Evolutionary conservation across 2,329 filamentous ascomycete genomes (phyloP), one percentile per base, ranked within the genome.

Genomic region (Claviceps fusiformis): DNA sequence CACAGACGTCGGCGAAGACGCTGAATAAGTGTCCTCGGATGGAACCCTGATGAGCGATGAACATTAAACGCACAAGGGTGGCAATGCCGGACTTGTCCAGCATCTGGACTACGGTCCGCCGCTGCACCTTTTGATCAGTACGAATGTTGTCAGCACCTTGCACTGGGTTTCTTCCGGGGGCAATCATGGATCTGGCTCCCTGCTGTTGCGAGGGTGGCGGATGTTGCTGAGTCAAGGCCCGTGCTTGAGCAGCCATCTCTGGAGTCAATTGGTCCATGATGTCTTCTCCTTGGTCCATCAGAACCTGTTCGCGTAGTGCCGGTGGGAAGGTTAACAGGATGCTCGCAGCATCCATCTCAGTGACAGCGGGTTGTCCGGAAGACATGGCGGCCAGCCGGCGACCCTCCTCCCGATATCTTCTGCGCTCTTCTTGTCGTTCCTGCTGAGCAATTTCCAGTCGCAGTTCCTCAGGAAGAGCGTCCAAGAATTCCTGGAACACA

Each of bases 21-120:
- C 86, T 85, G 66, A 93, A 92, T 54, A 98, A 77, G 57, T 89
- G 87, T 58, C 79, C 82, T 61, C 90, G 88, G 51, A 93, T 86
- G 58, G 88, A 93, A 27, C 88, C 89, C 60, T 92, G 88, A 61
- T 96, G 89, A 50, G 89, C 87, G 63, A 97, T 90, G 68, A 98
- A 98, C 92, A 98, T 96, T 10, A 98, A 79, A n/a, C 95, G 88
- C 47, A 98, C 78, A 39, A 98, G 75, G n/a, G 93, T 97, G 31
- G 95, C 93, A 60, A 98, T 85, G 31, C 95, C 93, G 50, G 91
- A 81, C 71, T 95, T 96, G 70, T 98, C 93, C 35, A 98, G 81
- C 86, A 98, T 95, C 67, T 98, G 93, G 29, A 95, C 87, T 56
- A 95, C 87, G 27, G 89, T 85, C 58, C 87, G 86, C 56, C 88